Conservation (phyloP, 305 asterid genomes). For the Fraxinus latifolia region DNA sequence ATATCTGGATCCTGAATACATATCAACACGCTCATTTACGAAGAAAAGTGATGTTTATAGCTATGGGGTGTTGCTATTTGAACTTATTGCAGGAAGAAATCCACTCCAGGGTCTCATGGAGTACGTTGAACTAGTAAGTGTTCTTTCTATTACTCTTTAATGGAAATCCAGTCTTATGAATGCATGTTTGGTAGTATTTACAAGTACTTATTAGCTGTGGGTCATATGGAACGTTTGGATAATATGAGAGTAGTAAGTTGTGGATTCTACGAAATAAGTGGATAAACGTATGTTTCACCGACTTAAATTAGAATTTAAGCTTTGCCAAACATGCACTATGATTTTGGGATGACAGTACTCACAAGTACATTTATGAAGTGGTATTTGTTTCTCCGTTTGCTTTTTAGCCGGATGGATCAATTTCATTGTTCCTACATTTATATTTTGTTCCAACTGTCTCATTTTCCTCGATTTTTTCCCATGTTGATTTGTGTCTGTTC, state of each 20-base stretch:
- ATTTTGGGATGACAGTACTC: not conserved
- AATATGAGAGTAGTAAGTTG: not conserved
- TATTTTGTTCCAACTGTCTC: not conserved
- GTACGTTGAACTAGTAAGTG: slow-evolving; percentile 71
- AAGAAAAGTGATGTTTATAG: slow-evolving; percentile 85
- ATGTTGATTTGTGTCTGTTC: not conserved
- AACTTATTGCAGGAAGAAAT: slow-evolving; percentile 74
- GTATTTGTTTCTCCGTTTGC: not conserved
- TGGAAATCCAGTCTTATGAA: slow-evolving; percentile 8
- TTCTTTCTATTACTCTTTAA: slow-evolving; percentile 12
- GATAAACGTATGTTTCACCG: not conserved
- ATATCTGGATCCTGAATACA: slow-evolving; percentile 83
- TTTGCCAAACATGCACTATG: not conserved
- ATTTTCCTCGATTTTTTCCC: not conserved
- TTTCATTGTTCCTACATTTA: not conserved
- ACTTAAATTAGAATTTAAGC: not conserved
- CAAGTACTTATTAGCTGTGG: not conserved
- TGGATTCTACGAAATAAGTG: not conserved
- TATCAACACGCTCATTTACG: slow-evolving; percentile 73
- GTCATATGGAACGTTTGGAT: not conserved
- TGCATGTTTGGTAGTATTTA: not conserved
- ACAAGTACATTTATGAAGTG: not conserved
- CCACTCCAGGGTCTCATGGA: slow-evolving; percentile 90
- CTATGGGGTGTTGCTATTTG: slow-evolving; percentile 81
- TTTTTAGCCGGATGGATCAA: not conserved